These are phyloP conservation scores for Tulasnella sp. DNA, from an alignment of 768 basidiomycete species.

Conservation along the genomic window DNA sequence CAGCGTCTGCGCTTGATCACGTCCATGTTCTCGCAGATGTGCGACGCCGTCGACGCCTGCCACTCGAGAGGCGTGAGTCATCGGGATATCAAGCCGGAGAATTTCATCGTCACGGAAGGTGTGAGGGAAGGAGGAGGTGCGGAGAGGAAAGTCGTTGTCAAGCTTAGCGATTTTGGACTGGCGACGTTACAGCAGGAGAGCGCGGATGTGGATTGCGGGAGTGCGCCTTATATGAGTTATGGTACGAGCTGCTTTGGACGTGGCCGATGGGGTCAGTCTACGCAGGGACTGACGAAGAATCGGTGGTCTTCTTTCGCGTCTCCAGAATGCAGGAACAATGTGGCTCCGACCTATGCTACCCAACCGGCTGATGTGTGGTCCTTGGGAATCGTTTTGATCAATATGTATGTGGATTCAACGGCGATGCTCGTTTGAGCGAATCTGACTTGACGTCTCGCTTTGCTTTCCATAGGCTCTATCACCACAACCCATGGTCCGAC, in stretches of 20 bases:
- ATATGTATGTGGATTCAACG: conserved; percentile 64
- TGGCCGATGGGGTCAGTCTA: not conserved
- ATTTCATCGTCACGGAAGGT: conserved; percentile 90
- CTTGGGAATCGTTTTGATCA: conserved; percentile 96
- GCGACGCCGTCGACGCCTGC: conserved; percentile 91
- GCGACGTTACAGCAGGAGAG: conserved; percentile 84
- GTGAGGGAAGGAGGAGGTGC: conserved; percentile 34
- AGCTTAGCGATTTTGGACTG: conserved; percentile 93
- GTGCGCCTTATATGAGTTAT: conserved; percentile 97
- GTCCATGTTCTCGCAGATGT: conserved; percentile 99
- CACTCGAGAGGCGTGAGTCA: conserved; percentile 88
- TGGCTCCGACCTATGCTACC: conserved; percentile 88
- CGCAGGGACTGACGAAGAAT: no score
- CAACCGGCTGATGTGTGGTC: conserved; percentile 98
- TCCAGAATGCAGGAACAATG: conserved; percentile 93
- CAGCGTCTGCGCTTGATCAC: conserved; percentile 87
- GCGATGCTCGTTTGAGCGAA: not conserved
- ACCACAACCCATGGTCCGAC: conserved; percentile 97
- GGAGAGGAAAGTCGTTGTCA: conserved; percentile 88
- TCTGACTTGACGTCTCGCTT: conserved; percentile 20
- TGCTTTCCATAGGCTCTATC: conserved; percentile 65
- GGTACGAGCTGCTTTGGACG: conserved; percentile 43
- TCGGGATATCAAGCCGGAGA: conserved; percentile 98
- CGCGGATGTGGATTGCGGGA: conserved; percentile 96
- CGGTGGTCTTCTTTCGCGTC: conserved; percentile 15